Conservation (phyloP, 164 flowering plant species). For the Vitis amurensis region DNA sequence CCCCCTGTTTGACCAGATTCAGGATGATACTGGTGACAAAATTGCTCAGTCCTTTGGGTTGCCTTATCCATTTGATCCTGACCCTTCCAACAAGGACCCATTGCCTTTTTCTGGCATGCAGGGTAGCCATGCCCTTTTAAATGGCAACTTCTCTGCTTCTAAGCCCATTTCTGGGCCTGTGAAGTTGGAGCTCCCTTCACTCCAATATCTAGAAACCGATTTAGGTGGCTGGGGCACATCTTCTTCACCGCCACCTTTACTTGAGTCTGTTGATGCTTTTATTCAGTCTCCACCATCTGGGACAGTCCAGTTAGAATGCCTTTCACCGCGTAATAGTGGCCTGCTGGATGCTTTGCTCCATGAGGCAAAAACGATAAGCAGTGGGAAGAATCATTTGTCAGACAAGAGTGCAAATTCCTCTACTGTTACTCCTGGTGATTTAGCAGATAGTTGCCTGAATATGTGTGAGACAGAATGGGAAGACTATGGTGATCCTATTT, state of each 20-base stretch:
- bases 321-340: conserved; percentile 63
- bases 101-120: conserved; percentile 28
- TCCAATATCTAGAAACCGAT: conserved; percentile 83
- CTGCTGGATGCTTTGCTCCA: conserved; percentile 64
- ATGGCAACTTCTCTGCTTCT: conserved; percentile 89
- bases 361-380: conserved; percentile 42
- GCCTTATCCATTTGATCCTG: conserved; percentile 42
- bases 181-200: conserved; percentile 99
- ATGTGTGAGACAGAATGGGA: conserved; percentile 45
- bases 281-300: conserved; percentile 45
- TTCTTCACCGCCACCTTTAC: conserved; percentile 32
- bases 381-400: conserved; percentile 42
- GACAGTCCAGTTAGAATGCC: conserved; percentile 41
- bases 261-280: conserved; percentile 50
- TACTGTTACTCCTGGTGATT: conserved; percentile 35
- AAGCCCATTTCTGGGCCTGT: conserved; percentile 58
- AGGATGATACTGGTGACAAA: conserved; percentile 37
- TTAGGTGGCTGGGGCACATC: conserved; percentile 58
- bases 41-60: conserved; percentile 41
- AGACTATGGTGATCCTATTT: conserved; percentile 49
- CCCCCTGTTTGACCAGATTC: conserved; percentile 39
- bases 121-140: conserved; percentile 78
- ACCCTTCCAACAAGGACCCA: conserved; percentile 20
- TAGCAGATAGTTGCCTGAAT: conserved; percentile 34
- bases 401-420: conserved; percentile 57